Conservation (phyloP, 2,329 filamentous ascomycete species). For the Thielaviopsis populi region DNA sequence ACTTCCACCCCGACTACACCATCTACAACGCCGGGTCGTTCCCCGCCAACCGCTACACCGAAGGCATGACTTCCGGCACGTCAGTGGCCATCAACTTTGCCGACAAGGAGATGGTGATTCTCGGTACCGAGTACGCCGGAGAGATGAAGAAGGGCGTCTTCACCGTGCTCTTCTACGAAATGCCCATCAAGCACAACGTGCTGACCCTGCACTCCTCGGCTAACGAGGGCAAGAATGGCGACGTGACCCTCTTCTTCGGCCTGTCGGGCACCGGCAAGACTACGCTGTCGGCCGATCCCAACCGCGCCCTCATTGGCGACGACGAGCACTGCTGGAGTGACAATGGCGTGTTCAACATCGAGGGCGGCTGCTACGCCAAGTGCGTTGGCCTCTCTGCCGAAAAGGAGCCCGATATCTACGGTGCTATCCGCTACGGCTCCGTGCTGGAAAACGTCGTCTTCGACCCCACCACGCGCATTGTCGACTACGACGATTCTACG, state of each 20-base stretch:
- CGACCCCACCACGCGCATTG: slow-evolving; percentile 71
- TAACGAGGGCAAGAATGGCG: slow-evolving; percentile 86
- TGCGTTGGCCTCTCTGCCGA: slow-evolving; percentile 91
- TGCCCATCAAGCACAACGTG: slow-evolving; percentile 99
- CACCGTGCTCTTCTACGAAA: slow-evolving; percentile 99
- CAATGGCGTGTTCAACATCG: slow-evolving; percentile 95
- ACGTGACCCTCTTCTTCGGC: slow-evolving; percentile 98
- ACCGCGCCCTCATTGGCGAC: slow-evolving; percentile 90
- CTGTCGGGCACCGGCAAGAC: slow-evolving; percentile 98
- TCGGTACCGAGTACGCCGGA: slow-evolving; percentile 95
- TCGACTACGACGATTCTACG: slow-evolving; percentile 91
- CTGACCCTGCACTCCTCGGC: slow-evolving; percentile 96
- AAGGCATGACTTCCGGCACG: slow-evolving; percentile 96
- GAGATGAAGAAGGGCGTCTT: slow-evolving; percentile 99
- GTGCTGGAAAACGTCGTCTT: slow-evolving; percentile 99
- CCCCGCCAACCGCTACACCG: slow-evolving; percentile 95
- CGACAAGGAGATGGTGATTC: slow-evolving; percentile 99
- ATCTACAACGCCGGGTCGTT: slow-evolving; percentile 99
- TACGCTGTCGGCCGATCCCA: slow-evolving; percentile 89
- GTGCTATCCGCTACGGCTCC: slow-evolving; percentile 90
- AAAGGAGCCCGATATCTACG: slow-evolving; percentile 97
- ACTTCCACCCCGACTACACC: slow-evolving; percentile 98
- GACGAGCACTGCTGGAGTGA: slow-evolving; percentile 99
- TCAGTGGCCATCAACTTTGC: slow-evolving; percentile 98
- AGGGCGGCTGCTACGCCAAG: slow-evolving; percentile 99